phyloP scores from a whole-genome alignment of 192 early-diverging fungal genomes.

The Coemansia sp. region DNA sequence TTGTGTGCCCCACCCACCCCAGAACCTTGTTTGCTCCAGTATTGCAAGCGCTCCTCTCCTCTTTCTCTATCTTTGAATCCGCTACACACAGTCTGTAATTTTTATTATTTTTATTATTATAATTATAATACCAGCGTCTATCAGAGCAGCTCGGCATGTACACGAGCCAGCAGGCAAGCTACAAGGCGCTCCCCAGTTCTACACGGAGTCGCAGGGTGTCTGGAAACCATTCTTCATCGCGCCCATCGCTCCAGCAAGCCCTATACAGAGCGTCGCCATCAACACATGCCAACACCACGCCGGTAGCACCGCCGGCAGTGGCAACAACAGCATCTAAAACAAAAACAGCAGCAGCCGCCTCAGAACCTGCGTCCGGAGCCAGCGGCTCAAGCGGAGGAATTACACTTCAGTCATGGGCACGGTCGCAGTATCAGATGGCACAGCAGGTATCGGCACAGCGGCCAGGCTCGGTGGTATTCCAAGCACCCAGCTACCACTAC shows the following conservation, averaged over 20 bases:
- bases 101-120: conserved; percentile 9
- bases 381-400: conserved; percentile 7
- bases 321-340: conserved; percentile 1
- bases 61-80: background rate
- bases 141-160: conserved; percentile 20
- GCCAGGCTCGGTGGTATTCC: conserved; percentile 21
- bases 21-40: background rate
- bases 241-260: conserved; percentile 41
- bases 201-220: conserved; percentile 49
- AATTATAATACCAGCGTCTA: background rate
- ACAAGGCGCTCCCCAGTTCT: conserved; percentile 46
- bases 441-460: conserved; percentile 10
- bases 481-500: conserved; percentile 42
- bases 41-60: background rate
- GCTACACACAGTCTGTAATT: background rate
- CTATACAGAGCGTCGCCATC: conserved; percentile 3
- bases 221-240: conserved; percentile 25
- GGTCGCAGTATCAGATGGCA: conserved; percentile 39
- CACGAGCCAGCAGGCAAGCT: conserved; percentile 40
- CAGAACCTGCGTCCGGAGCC: conserved; percentile 2
- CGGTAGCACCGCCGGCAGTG: conserved; percentile 2
- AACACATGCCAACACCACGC: conserved; percentile 8
- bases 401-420: conserved; percentile 51
- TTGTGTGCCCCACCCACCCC: background rate
- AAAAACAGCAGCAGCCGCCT: conserved; percentile 2